Percentiles rank a stretch among this genome's conserved stretches.
These are phyloP conservation scores for Stylonectria norvegica DNA, from an alignment of 2,329 filamentous ascomycete genomes.

Conservation along the genomic window DNA sequence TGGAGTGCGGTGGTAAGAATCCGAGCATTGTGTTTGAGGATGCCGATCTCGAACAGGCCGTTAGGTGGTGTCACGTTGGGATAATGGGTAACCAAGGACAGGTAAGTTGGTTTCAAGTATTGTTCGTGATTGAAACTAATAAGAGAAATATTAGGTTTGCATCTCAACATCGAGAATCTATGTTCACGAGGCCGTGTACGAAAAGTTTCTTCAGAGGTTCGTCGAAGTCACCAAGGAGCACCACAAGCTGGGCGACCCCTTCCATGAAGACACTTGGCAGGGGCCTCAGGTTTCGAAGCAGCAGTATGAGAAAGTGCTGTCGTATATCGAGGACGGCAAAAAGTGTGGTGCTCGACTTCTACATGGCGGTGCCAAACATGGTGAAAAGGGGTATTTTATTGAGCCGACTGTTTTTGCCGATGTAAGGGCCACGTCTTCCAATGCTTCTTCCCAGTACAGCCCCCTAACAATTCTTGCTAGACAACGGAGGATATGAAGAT, in stretches of 20 bases:
- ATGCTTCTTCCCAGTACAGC: neutral
- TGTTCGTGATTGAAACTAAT: neutral
- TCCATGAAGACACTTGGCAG: constrained; percentile 59
- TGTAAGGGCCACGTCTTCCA: too few species aligned
- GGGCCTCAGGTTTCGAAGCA: constrained; percentile 61
- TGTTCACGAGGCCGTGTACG: constrained; percentile 52
- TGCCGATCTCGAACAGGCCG: neutral
- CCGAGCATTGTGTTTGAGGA: neutral
- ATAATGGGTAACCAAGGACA: neutral
- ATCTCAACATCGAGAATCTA: constrained; percentile 53
- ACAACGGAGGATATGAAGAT: constrained; percentile 15
- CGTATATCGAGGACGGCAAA: constrained; percentile 63
- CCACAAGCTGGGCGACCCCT: constrained; percentile 59
- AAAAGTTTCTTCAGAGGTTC: constrained; percentile 57
- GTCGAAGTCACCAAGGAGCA: constrained; percentile 40
- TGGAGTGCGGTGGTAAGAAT: neutral
- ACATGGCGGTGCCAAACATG: constrained; percentile 22
- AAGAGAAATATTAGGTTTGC: constrained; percentile 41
- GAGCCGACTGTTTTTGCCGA: constrained; percentile 21
- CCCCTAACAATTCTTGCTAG: constrained; percentile 1
- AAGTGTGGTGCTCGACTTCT: constrained; percentile 56
- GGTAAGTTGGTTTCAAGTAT: neutral
- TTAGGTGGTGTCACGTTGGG: neutral
- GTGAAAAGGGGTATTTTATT: constrained; percentile 20
- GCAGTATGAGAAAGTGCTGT: constrained; percentile 61